Percentiles rank a stretch among this genome's conserved stretches.
These are phyloP conservation scores for Liriodendron chinense DNA, from an alignment of 164 flowering plant species.

Conservation along the genomic window DNA sequence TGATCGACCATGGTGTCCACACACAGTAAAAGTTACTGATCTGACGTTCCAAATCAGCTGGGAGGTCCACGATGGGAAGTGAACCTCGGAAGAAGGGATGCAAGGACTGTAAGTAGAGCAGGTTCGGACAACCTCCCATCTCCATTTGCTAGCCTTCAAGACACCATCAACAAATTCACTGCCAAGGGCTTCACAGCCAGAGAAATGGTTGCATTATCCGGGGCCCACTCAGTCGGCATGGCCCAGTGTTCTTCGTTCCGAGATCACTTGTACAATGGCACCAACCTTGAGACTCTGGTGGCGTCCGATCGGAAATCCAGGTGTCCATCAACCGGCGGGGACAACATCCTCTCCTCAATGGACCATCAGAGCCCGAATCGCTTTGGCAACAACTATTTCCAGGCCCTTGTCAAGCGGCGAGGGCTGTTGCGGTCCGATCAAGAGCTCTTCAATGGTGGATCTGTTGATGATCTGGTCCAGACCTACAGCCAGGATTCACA, in stretches of 20 bases:
- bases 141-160: slow-evolving; percentile 24
- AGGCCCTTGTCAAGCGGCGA: slow-evolving; percentile 24
- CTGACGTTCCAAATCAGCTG: slow-evolving; percentile 1
- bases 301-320: slow-evolving; percentile 24
- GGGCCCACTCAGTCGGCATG: slow-evolving; percentile 27
- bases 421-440: slow-evolving; percentile 33
- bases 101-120: slow-evolving; percentile 24
- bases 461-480: slow-evolving; percentile 24
- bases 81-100: slow-evolving; percentile 32
- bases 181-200: slow-evolving; percentile 30
- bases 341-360: slow-evolving; percentile 19
- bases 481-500: slow-evolving; percentile 21
- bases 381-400: slow-evolving; percentile 32
- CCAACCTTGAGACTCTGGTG: slow-evolving; percentile 23
- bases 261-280: slow-evolving; percentile 25
- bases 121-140: slow-evolving; percentile 26
- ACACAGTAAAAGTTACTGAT: background rate
- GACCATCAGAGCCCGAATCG: slow-evolving; percentile 33
- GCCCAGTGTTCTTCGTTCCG: slow-evolving; percentile 24
- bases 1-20: too few relatives aligned
- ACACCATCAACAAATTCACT: slow-evolving; percentile 18
- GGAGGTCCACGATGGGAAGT: slow-evolving; percentile 31
- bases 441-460: slow-evolving; percentile 33
- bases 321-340: slow-evolving; percentile 29
- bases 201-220: slow-evolving; percentile 32